phyloP scores from a whole-genome alignment of 768 basidiomycete genomes.

The Psilocybe subaeruginosa region DNA sequence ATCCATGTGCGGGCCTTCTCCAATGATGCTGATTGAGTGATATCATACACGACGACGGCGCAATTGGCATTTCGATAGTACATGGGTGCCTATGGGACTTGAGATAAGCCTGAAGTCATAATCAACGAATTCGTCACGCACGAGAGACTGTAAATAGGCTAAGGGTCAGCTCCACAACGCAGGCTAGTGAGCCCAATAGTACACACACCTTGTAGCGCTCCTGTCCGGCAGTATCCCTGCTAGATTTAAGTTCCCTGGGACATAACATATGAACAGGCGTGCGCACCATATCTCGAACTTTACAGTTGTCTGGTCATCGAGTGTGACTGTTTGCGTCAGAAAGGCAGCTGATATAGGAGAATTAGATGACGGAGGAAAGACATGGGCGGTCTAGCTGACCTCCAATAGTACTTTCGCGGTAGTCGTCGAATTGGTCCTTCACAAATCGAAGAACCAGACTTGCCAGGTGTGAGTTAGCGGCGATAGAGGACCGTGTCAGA shows the following conservation, averaged over 20 bases:
- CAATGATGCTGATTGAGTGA: constrained; percentile 88
- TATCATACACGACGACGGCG: constrained; percentile 95
- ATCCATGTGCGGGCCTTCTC: constrained; percentile 98
- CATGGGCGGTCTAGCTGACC: constrained; percentile 44
- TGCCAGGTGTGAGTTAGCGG: constrained; percentile 30
- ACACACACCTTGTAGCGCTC: constrained; percentile 85
- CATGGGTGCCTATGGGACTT: constrained; percentile 75
- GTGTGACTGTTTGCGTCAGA: constrained; percentile 94
- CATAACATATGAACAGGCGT: constrained; percentile 5
- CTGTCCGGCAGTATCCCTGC: constrained; percentile 94
- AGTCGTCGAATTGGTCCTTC: constrained; percentile 95
- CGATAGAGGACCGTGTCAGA: constrained; percentile 23
- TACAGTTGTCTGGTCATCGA: constrained; percentile 87
- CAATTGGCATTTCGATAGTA: constrained; percentile 96
- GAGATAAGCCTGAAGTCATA: constrained; percentile 15
- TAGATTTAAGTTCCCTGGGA: constrained; percentile 9
- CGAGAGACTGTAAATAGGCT: constrained; percentile 36
- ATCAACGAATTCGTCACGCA: constrained; percentile 38
- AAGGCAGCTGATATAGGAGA: constrained; percentile 75
- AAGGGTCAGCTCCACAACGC: constrained; percentile 19
- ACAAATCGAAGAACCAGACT: constrained; percentile 96
- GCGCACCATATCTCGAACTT: constrained; percentile 98
- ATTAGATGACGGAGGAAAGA: constrained; percentile 13
- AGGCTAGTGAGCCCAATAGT: constrained; percentile 10
- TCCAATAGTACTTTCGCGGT: constrained; percentile 93